phyloP scores from a whole-genome alignment of 495 filamentous ascomycete species.

The Aspergillus haitiensis region DNA sequence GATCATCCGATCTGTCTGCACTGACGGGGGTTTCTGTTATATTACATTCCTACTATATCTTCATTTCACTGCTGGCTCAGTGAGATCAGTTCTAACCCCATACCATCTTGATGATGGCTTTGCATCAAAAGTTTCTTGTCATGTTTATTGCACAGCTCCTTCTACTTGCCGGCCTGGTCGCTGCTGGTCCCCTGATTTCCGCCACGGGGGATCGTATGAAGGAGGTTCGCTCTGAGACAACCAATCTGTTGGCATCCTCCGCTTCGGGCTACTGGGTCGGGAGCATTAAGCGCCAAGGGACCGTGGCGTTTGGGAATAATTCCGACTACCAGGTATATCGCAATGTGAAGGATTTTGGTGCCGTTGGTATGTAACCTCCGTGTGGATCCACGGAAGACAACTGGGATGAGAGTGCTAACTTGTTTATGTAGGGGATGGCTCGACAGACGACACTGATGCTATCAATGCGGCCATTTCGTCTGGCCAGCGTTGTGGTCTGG shows the following conservation, averaged over 20 bases:
- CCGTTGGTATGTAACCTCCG: conserved; percentile 50
- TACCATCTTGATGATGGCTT: conserved; percentile 32
- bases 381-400: conserved; percentile 17
- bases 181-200: conserved; percentile 41
- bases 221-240: neutral
- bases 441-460: conserved; percentile 82
- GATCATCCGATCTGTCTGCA: conserved; percentile 22
- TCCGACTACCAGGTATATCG: conserved; percentile 73
- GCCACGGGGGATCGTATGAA: conserved; percentile 19
- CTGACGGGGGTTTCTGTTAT: conserved; percentile 17
- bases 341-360: conserved; percentile 84
- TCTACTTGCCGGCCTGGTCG: conserved; percentile 42
- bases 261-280: conserved; percentile 69
- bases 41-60: conserved; percentile 7
- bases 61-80: conserved; percentile 41
- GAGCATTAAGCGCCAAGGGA: conserved; percentile 68
- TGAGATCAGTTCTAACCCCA: conserved; percentile 15
- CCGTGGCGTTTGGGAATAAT: conserved; percentile 59
- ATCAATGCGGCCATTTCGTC: conserved; percentile 82
- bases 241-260: neutral
- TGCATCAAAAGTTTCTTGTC: conserved; percentile 30
- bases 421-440: conserved; percentile 60
- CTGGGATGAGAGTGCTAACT: conserved; percentile 21
- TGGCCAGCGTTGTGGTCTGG: conserved; percentile 71
- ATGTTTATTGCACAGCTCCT: conserved; percentile 40